Conservation (phyloP, 2,329 filamentous ascomycete species). For the Epichloe bromicola region DNA sequence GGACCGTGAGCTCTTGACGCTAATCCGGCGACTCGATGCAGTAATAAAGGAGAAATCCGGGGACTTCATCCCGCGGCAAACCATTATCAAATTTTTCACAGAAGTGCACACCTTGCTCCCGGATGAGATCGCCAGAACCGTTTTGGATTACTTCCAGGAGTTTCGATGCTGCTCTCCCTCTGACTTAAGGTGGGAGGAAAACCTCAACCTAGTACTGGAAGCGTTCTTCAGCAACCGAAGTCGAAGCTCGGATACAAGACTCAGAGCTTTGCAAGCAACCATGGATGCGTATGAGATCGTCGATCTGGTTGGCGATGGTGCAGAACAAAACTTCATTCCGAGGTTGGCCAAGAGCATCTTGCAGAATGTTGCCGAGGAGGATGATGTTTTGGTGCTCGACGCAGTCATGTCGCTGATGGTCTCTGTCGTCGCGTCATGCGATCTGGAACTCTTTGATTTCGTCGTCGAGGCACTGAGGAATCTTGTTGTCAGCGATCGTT, state of each 20-base stretch:
- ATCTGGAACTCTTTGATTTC: constrained; percentile 44
- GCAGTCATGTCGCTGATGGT: constrained; percentile 52
- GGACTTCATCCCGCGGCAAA: constrained; percentile 50
- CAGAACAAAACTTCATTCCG: constrained; percentile 42
- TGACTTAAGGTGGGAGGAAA: constrained; percentile 53
- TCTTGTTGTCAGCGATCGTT: constrained; percentile 36
- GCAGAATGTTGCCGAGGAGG: constrained; percentile 46
- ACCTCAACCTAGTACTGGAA: constrained; percentile 45
- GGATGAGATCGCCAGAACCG: constrained; percentile 48
- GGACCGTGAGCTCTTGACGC: constrained; percentile 27
- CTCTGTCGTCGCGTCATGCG: constrained; percentile 47
- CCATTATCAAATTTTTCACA: constrained; percentile 54
- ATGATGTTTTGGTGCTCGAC: constrained; percentile 50
- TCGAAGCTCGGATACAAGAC: constrained; percentile 48
- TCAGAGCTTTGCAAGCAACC: constrained; percentile 48
- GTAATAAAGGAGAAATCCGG: constrained; percentile 30
- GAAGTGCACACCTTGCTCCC: constrained; percentile 48
- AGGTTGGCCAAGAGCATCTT: constrained; percentile 50
- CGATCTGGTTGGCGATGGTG: constrained; percentile 44
- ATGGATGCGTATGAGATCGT: constrained; percentile 46
- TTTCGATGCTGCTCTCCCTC: constrained; percentile 62
- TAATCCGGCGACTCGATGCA: constrained; percentile 37
- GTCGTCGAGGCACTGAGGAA: constrained; percentile 39
- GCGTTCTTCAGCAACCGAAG: constrained; percentile 50
- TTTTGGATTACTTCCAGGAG: constrained; percentile 55